phyloP scores from a whole-genome alignment of 768 basidiomycete species.

The Chalciporus pseudorubinellus region DNA sequence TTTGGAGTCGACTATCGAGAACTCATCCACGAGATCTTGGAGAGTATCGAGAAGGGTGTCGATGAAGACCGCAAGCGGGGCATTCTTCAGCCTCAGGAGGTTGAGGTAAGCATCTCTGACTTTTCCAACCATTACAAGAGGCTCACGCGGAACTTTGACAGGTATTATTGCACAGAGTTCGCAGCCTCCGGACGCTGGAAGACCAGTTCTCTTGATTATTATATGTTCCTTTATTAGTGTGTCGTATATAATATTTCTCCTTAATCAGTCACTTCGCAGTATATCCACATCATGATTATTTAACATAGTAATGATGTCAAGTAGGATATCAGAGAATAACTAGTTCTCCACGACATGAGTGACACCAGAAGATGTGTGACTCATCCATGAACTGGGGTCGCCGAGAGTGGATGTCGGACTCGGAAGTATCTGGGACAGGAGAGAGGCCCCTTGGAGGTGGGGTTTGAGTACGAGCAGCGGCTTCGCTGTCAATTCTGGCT shows the following conservation, averaged over 20 bases:
- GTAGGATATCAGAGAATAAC: slow-evolving; percentile 53
- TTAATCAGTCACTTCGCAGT: slow-evolving; percentile 4
- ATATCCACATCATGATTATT: slow-evolving; percentile 20
- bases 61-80: slow-evolving; percentile 67
- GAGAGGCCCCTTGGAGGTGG: slow-evolving; percentile 58
- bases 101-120: slow-evolving; percentile 52
- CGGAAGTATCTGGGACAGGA: slow-evolving; percentile 39
- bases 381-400: slow-evolving; percentile 84
- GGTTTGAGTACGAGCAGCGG: slow-evolving; percentile 42
- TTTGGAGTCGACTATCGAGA: slow-evolving; percentile 86
- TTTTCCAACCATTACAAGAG: background rate
- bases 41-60: slow-evolving; percentile 75
- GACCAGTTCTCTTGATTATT: slow-evolving; percentile 13
- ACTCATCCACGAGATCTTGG: slow-evolving; percentile 71
- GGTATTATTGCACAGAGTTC: slow-evolving; percentile 45
- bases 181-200: slow-evolving; percentile 26
- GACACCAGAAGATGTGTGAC: slow-evolving; percentile 88
- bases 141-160: slow-evolving; percentile 32
- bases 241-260: background rate
- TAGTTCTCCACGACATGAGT: slow-evolving; percentile 76
- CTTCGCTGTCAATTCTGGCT: slow-evolving; percentile 84
- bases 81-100: slow-evolving; percentile 62
- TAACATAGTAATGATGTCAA: slow-evolving; percentile 1
- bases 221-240: slow-evolving; percentile 2
- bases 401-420: slow-evolving; percentile 17